Conservation (phyloP, 1,284 basidiomycete species). For the Mycena sp. region DNA sequence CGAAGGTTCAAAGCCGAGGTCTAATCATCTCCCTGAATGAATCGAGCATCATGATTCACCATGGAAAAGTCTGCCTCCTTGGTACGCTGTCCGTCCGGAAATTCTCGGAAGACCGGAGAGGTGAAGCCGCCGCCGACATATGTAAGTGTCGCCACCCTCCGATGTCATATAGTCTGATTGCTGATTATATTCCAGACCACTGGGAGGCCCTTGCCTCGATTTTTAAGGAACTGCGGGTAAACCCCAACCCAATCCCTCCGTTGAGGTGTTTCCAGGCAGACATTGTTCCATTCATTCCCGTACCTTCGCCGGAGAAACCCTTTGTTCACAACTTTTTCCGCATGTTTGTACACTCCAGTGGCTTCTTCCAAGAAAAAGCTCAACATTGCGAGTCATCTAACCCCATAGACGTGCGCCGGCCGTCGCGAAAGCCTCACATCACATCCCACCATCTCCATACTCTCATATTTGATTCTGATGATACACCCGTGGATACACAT, state of each 20-base stretch:
- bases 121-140: neutral
- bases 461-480: too few species aligned
- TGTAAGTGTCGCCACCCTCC: neutral
- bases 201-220: neutral
- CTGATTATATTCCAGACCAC: neutral
- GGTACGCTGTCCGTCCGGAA: neutral
- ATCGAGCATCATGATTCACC: neutral
- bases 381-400: neutral
- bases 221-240: neutral
- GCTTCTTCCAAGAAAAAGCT: neutral
- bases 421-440: neutral
- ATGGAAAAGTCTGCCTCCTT: neutral
- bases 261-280: neutral
- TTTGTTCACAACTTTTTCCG: neutral
- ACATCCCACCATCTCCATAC: too few species aligned
- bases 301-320: neutral
- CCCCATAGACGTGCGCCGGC: neutral
- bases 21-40: slow-evolving; percentile 2
- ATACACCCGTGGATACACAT: neutral
- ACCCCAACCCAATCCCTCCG: neutral
- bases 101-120: neutral
- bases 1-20: slow-evolving; percentile 5
- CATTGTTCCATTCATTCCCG: neutral
- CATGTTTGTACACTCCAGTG: neutral
- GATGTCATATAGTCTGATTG: neutral